phyloP scores from a whole-genome alignment of 768 basidiomycete species.

The Trametes gibbosa region DNA sequence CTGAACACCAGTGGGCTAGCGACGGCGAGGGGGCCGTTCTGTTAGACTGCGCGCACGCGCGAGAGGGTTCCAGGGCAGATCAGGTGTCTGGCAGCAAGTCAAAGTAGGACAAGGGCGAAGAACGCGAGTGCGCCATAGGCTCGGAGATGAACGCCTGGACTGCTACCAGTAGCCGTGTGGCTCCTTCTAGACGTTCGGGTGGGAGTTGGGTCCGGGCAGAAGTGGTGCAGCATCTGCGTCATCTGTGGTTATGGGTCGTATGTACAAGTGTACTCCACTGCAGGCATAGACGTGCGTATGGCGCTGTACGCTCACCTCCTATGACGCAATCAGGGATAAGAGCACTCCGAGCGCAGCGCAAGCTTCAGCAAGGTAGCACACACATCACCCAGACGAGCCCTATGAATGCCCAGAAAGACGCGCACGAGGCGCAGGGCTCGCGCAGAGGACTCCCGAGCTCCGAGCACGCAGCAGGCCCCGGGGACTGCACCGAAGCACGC shows the following conservation, averaged over 20 bases:
- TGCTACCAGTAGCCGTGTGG: neutral
- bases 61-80: neutral
- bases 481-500: neutral
- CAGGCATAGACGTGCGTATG: neutral
- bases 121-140: neutral
- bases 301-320: neutral
- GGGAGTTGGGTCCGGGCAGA: no score
- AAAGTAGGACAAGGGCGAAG: neutral
- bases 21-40: neutral
- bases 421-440: neutral
- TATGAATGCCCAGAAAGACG: neutral
- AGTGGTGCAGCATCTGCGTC: no score
- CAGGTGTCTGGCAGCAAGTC: neutral
- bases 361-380: neutral
- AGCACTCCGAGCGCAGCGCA: neutral
- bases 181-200: no score
- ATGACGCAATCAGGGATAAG: neutral
- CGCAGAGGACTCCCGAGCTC: neutral
- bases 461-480: neutral
- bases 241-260: no score
- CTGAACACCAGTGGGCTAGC: neutral
- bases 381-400: neutral
- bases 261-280: neutral
- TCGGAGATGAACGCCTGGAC: neutral
- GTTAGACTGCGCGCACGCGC: neutral